Conservation (phyloP, 2,329 filamentous ascomycete genomes). For the Ascochyta lentis region DNA sequence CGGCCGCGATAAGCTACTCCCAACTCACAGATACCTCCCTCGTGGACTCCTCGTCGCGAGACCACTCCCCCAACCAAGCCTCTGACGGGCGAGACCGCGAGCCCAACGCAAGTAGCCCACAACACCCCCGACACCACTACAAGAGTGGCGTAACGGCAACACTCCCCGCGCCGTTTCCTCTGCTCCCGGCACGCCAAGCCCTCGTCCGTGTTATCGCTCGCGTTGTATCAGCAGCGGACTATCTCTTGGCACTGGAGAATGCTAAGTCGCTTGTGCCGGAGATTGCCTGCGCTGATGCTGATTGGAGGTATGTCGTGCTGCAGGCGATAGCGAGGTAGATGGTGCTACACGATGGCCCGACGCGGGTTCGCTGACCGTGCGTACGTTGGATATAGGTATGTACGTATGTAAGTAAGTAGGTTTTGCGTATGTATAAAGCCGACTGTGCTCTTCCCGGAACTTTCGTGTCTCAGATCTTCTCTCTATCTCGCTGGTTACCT, state of each 20-base stretch:
- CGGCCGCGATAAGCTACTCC: constrained; percentile 11
- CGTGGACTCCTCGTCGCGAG: constrained; percentile 1
- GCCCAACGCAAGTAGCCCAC: constrained; percentile 3
- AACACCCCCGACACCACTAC: background rate
- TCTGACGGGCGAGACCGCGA: background rate
- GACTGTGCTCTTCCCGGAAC: too few species aligned
- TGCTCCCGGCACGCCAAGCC: too few species aligned
- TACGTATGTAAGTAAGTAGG: too few species aligned
- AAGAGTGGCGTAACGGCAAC: background rate
- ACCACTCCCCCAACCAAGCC: background rate
- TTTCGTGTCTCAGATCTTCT: too few species aligned
- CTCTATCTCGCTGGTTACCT: too few species aligned
- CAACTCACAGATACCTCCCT: constrained; percentile 12
- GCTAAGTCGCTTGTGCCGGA: background rate
- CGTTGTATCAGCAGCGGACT: background rate
- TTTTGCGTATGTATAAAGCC: too few species aligned
- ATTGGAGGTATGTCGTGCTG: too few species aligned
- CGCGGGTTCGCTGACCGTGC: too few species aligned
- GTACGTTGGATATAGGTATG: too few species aligned
- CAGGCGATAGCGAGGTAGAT: too few species aligned
- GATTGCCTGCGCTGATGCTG: too few species aligned
- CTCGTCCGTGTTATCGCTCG: constrained; percentile 3
- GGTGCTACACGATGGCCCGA: too few species aligned
- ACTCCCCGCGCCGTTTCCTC: background rate
- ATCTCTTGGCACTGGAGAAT: constrained; percentile 10